Percentiles rank a stretch among this genome's conserved stretches.
These are phyloP conservation scores for Westerdykella ornata DNA, from an alignment of 2,329 filamentous ascomycete species.

Conservation along the genomic window DNA sequence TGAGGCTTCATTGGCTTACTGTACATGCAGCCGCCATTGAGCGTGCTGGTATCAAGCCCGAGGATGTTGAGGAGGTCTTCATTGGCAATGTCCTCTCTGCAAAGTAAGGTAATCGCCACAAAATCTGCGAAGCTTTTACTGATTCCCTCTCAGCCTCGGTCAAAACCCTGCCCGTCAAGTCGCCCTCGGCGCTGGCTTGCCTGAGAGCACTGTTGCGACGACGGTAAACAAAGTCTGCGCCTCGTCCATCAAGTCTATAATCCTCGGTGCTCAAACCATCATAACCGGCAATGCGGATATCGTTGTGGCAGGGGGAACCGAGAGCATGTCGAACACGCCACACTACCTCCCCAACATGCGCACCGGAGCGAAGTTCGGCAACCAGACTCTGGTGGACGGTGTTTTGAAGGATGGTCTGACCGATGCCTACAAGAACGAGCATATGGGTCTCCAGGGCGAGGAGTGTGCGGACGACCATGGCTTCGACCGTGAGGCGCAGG, in stretches of 20 bases:
- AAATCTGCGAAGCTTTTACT: not conserved
- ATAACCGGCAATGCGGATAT: constrained; percentile 91
- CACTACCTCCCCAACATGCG: constrained; percentile 90
- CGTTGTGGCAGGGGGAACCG: constrained; percentile 87
- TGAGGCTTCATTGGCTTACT: constrained; percentile 15
- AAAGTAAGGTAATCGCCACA: constrained; percentile 54
- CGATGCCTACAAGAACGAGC: constrained; percentile 90
- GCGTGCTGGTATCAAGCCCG: constrained; percentile 77
- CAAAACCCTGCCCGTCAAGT: constrained; percentile 96
- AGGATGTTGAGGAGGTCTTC: constrained; percentile 92
- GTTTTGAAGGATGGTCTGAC: constrained; percentile 91
- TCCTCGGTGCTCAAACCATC: constrained; percentile 93
- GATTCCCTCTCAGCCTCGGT: constrained; percentile 62
- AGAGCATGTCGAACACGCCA: constrained; percentile 97
- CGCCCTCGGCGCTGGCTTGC: constrained; percentile 80
- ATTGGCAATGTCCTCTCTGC: constrained; percentile 97
- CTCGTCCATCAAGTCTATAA: constrained; percentile 87
- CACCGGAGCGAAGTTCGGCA: constrained; percentile 85
- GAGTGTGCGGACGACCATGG: constrained; percentile 81
- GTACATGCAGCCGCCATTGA: constrained; percentile 61
- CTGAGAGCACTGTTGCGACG: constrained; percentile 72
- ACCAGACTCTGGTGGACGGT: constrained; percentile 82
- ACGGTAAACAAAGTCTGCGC: constrained; percentile 99
- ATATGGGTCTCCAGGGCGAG: constrained; percentile 92
- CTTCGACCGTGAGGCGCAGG: constrained; percentile 78